phyloP scores from a whole-genome alignment of 2,329 filamentous ascomycete genomes.

The Sporothrix brunneoviolacea region DNA sequence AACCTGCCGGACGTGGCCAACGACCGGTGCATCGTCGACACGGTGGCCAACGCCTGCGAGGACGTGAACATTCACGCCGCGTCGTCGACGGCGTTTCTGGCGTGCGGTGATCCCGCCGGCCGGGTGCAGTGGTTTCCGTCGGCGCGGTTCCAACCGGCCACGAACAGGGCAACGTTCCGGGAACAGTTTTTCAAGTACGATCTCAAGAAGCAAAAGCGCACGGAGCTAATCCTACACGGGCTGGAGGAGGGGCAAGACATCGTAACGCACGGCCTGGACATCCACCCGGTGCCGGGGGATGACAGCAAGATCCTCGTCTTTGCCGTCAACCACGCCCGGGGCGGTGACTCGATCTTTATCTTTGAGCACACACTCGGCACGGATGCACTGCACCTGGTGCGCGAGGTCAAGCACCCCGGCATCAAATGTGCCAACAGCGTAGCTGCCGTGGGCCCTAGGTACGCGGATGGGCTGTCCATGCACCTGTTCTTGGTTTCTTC shows the following conservation, averaged over 20 bases:
- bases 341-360: neutral
- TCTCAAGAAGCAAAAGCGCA: neutral
- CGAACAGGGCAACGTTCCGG: neutral
- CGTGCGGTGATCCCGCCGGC: neutral
- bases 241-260: neutral
- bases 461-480: too few relatives aligned
- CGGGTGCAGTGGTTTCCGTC: neutral
- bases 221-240: neutral
- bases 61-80: neutral
- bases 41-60: neutral
- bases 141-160: neutral
- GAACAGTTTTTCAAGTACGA: neutral
- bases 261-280: neutral
- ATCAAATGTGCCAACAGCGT: slow-evolving; percentile 6
- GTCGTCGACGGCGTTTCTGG: neutral
- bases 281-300: neutral
- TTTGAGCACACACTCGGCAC: neutral
- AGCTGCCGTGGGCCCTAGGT: neutral
- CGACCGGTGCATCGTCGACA: neutral
- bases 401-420: neutral
- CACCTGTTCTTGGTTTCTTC: too few relatives aligned
- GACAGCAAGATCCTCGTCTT: neutral
- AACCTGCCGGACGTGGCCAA: neutral
- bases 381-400: neutral
- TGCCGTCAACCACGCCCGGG: slow-evolving; percentile 2